Conservation (phyloP, 805 yeast genomes). For the Starmerella potacharoeniae region DNA sequence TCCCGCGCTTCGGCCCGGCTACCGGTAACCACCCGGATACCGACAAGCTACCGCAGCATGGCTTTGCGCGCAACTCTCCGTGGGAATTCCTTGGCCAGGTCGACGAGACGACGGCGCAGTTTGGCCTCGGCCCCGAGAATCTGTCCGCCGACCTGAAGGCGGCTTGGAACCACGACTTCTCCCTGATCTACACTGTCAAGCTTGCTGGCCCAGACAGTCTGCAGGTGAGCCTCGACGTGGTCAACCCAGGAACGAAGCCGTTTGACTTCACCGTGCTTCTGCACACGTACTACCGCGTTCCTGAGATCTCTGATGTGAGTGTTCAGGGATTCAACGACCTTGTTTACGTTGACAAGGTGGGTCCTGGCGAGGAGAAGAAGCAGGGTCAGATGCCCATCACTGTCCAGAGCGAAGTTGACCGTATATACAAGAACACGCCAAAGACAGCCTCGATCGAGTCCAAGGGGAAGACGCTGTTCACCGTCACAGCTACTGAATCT, state of each 20-base stretch:
- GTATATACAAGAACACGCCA: slow-evolving; percentile 58
- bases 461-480: slow-evolving; percentile 58
- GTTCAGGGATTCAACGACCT: slow-evolving; percentile 72
- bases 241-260: slow-evolving; percentile 42
- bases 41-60: slow-evolving; percentile 79
- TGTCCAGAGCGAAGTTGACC: slow-evolving; percentile 55
- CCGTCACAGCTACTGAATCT: slow-evolving; percentile 41
- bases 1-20: slow-evolving; percentile 70
- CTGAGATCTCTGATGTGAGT: slow-evolving; percentile 63
- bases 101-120: slow-evolving; percentile 60
- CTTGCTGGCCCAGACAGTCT: slow-evolving; percentile 37
- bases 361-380: slow-evolving; percentile 35
- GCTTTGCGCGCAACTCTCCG: slow-evolving; percentile 77
- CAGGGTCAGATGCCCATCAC: slow-evolving; percentile 26
- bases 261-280: slow-evolving; percentile 90
- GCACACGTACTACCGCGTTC: slow-evolving; percentile 74
- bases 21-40: slow-evolving; percentile 30
- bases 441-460: slow-evolving; percentile 51
- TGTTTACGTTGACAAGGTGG: slow-evolving; percentile 62
- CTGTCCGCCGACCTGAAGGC: slow-evolving; percentile 49
- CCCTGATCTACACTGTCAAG: slow-evolving; percentile 58
- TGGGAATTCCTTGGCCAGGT: slow-evolving; percentile 95
- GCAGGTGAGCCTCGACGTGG: slow-evolving; percentile 57
- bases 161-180: slow-evolving; percentile 65
- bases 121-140: slow-evolving; percentile 79